Conservation (phyloP, 805 yeast genomes). For the Sporopachydermia lactativora region DNA sequence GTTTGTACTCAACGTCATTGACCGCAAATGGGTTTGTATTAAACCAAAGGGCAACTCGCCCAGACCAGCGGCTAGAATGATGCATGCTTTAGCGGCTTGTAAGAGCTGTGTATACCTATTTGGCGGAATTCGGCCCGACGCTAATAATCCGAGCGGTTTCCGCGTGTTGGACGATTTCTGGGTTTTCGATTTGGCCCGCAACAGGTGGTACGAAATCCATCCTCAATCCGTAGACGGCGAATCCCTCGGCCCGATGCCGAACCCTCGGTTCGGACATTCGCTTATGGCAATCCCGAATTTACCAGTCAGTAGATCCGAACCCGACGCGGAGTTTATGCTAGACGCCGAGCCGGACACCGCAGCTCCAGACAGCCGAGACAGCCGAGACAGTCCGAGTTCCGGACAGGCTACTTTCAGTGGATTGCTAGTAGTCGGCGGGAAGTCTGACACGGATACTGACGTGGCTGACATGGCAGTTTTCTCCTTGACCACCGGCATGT, state of each 20-base stretch:
- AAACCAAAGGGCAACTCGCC: background rate
- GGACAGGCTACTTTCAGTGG: background rate
- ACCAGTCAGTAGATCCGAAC: no score
- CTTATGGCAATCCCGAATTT: background rate
- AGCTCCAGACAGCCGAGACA: slow-evolving; percentile 1
- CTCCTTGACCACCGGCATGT: background rate
- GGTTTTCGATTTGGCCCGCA: background rate
- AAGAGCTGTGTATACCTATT: background rate
- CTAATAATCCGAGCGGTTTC: background rate
- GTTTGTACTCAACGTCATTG: background rate
- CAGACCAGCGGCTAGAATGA: background rate
- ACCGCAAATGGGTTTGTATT: background rate
- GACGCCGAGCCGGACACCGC: no score
- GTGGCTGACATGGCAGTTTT: background rate
- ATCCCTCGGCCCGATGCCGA: background rate
- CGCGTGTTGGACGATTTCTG: background rate
- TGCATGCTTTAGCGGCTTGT: background rate
- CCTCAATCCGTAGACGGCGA: background rate
- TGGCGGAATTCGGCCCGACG: background rate
- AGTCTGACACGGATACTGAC: background rate
- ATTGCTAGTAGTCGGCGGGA: background rate
- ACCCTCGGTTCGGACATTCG: background rate
- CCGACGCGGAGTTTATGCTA: no score
- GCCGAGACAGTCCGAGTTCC: background rate
- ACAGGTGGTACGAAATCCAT: background rate